Evolutionary conservation across 179 eudicot species (phyloP).

Genomic region (Spergularia azorica): DNA sequence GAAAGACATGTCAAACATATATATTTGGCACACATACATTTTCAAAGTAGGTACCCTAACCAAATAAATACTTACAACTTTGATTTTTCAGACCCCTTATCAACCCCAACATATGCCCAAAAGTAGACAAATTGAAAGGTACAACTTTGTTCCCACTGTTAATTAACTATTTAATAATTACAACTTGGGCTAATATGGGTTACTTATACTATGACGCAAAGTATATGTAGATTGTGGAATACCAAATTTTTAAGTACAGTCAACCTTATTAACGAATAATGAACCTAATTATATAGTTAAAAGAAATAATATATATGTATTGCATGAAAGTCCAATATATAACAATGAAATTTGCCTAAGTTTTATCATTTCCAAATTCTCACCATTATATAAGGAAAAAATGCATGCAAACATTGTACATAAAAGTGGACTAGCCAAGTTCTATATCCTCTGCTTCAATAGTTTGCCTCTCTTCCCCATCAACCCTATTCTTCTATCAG

Average conservation of each 20-base stretch:
- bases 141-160: too few species aligned
- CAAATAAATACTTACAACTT: constrained; percentile 25
- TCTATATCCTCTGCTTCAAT: neutral
- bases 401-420: neutral
- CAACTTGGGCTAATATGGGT: constrained; percentile 10
- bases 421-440: neutral
- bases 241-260: constrained; percentile 5
- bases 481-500: too few species aligned
- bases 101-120: constrained; percentile 16
- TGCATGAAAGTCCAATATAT: neutral
- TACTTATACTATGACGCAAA: constrained; percentile 27
- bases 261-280: constrained; percentile 17
- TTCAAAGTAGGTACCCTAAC: constrained; percentile 16
- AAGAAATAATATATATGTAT: neutral
- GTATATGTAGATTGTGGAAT: neutral
- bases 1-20: constrained; percentile 24
- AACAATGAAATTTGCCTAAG: neutral
- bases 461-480: neutral
- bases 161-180: too few species aligned
- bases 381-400: neutral
- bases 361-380: neutral
- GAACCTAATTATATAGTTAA: neutral
- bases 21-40: constrained; percentile 29
- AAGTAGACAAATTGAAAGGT: neutral
- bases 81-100: constrained; percentile 16